Conservation (phyloP, 2,329 filamentous ascomycete genomes). For the Fusarium dlaminii region DNA sequence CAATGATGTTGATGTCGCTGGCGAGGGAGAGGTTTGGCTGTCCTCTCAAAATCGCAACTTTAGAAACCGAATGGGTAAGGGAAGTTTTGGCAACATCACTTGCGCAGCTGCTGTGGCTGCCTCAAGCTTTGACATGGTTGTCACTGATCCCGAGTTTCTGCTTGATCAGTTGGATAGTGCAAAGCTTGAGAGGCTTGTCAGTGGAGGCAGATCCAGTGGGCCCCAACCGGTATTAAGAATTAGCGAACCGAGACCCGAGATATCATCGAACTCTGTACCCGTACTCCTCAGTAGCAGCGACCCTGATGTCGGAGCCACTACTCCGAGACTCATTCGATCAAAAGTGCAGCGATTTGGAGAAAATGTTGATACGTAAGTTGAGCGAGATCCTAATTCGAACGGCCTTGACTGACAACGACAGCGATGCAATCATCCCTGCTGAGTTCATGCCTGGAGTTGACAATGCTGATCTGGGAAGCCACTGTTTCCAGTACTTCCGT, state of each 20-base stretch:
- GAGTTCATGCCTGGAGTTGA: slow-evolving; percentile 32
- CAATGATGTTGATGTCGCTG: background rate
- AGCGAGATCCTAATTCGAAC: fast-evolving
- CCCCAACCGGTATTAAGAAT: background rate
- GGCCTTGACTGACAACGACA: fast-evolving
- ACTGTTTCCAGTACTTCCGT: slow-evolving; percentile 32
- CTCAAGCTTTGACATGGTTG: background rate
- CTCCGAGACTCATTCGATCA: background rate
- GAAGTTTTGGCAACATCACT: background rate
- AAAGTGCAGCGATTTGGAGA: background rate
- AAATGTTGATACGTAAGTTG: background rate
- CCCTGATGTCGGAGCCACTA: fast-evolving
- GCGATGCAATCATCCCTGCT: background rate
- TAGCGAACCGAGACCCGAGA: background rate
- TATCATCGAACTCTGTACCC: background rate
- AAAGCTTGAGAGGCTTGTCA: background rate
- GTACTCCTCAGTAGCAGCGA: background rate
- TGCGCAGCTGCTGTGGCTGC: background rate
- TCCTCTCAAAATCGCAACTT: background rate
- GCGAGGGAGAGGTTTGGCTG: background rate
- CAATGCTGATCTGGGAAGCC: slow-evolving; percentile 33
- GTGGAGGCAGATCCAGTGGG: background rate
- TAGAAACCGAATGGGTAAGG: background rate
- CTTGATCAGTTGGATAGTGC: background rate
- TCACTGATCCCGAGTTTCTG: background rate